These are phyloP conservation scores for Starmerella ratchasimensis DNA, from an alignment of 805 yeast genomes.

Conservation along the genomic window DNA sequence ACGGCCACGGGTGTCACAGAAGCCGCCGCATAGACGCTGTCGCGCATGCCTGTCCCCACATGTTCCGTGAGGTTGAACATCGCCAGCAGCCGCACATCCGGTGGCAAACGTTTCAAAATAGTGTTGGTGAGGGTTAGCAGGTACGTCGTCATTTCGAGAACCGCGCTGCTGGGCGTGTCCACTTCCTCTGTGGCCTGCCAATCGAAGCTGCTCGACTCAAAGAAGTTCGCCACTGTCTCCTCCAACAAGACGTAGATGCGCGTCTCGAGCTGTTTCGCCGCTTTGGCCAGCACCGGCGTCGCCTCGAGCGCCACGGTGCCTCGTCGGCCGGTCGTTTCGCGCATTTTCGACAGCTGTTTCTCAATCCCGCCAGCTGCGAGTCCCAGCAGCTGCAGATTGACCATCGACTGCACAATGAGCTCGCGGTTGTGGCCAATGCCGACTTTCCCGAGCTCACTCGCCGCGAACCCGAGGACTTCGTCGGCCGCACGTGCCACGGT, in stretches of 20 bases:
- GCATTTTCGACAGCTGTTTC: conserved; percentile 28
- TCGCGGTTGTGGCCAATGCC: conserved; percentile 69
- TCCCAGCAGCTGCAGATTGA: conserved; percentile 76
- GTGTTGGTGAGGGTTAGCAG: conserved; percentile 74
- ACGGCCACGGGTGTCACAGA: conserved; percentile 48
- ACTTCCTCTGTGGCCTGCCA: conserved; percentile 45
- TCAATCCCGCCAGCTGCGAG: conserved; percentile 58
- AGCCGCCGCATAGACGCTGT: conserved; percentile 39
- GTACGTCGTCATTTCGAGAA: conserved; percentile 74
- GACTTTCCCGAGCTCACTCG: conserved; percentile 46
- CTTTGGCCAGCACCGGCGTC: conserved; percentile 39
- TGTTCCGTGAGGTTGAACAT: conserved; percentile 78
- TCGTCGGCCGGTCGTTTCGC: conserved; percentile 24
- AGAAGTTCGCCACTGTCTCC: conserved; percentile 58
- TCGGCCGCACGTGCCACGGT: conserved; percentile 53
- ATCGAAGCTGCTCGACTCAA: conserved; percentile 75
- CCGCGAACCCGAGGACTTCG: conserved; percentile 51
- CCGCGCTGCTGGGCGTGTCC: conserved; percentile 53
- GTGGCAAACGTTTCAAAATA: conserved; percentile 70
- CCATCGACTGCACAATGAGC: conserved; percentile 74
- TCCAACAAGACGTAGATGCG: conserved; percentile 75
- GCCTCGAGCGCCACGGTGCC: conserved; percentile 39
- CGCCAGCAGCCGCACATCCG: conserved; percentile 61
- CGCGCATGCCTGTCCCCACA: conserved; percentile 56
- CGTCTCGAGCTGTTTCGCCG: conserved; percentile 61